phyloP scores from a whole-genome alignment of 768 basidiomycete species.

The Kwoniella sp. region DNA sequence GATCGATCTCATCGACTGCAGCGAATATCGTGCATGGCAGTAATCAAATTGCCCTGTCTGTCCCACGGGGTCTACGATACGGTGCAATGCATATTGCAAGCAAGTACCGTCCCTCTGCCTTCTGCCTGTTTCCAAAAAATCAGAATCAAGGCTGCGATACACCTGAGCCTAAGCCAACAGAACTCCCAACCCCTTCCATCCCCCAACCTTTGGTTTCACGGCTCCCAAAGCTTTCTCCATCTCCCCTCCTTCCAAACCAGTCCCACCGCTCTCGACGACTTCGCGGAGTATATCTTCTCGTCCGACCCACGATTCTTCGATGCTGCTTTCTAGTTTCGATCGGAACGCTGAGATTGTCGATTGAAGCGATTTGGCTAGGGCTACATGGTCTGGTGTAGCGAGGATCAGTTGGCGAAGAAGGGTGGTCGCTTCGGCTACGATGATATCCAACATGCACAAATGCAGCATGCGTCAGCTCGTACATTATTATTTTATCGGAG shows the following conservation, averaged over 20 bases:
- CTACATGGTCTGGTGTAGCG: constrained; percentile 68
- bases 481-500: too few relatives aligned
- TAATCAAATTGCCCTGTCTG: too few relatives aligned
- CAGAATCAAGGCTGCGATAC: too few relatives aligned
- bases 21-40: too few relatives aligned
- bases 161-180: constrained; percentile 8
- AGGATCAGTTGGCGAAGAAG: constrained; percentile 77
- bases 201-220: constrained; percentile 22
- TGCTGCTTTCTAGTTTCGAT: constrained; percentile 17
- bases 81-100: too few relatives aligned
- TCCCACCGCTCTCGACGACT: constrained; percentile 38
- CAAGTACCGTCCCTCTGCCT: too few relatives aligned
- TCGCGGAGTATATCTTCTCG: constrained; percentile 38
- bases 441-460: neutral
- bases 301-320: constrained; percentile 47
- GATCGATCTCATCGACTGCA: too few relatives aligned
- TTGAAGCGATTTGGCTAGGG: constrained; percentile 71
- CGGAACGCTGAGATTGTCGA: constrained; percentile 63
- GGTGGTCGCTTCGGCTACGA: constrained; percentile 67
- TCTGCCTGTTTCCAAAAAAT: too few relatives aligned
- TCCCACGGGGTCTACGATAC: too few relatives aligned
- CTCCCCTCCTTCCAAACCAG: constrained; percentile 36
- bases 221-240: constrained; percentile 26
- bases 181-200: constrained; percentile 46
- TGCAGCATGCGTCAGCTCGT: neutral